Conservation (phyloP, 208 protist species). For the Leptomonas seymouri region DNA sequence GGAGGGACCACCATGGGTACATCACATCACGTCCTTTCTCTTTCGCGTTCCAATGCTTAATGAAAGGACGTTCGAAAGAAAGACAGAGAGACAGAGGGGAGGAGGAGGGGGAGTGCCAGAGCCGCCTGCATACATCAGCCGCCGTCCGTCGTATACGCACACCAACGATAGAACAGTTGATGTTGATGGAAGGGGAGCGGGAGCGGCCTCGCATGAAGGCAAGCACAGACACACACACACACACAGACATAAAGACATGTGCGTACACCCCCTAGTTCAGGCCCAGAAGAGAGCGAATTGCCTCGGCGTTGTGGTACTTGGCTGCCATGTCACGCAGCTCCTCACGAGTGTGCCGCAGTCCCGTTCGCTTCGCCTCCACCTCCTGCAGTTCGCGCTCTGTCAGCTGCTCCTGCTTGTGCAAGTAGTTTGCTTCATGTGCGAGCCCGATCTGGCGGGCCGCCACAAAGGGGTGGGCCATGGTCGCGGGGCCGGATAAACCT, state of each 20-base stretch:
- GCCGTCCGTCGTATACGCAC: too few species aligned
- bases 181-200: too few species aligned
- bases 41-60: too few species aligned
- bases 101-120: too few species aligned
- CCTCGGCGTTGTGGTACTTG: slow-evolving; percentile 76
- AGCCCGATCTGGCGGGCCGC: slow-evolving; percentile 62
- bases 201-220: too few species aligned
- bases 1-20: too few species aligned
- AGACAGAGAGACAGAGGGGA: too few species aligned
- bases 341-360: slow-evolving; percentile 43
- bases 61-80: too few species aligned
- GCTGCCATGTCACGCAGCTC: slow-evolving; percentile 41
- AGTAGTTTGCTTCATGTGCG: slow-evolving; percentile 62
- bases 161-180: too few species aligned
- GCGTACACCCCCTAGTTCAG: slow-evolving; percentile 7
- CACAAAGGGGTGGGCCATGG: slow-evolving; percentile 68
- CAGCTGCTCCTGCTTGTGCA: slow-evolving; percentile 57
- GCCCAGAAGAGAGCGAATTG: slow-evolving; percentile 45
- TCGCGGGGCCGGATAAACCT: slow-evolving; percentile 11
- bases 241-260: not conserved
- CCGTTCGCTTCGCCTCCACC: slow-evolving; percentile 45
- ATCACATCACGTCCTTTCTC: too few species aligned
- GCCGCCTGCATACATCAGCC: too few species aligned
- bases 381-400: slow-evolving; percentile 56
- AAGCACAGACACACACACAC: not conserved